These are phyloP conservation scores for Hansfordia pulvinata DNA, from an alignment of 2,329 filamentous ascomycete species.

Conservation along the genomic window DNA sequence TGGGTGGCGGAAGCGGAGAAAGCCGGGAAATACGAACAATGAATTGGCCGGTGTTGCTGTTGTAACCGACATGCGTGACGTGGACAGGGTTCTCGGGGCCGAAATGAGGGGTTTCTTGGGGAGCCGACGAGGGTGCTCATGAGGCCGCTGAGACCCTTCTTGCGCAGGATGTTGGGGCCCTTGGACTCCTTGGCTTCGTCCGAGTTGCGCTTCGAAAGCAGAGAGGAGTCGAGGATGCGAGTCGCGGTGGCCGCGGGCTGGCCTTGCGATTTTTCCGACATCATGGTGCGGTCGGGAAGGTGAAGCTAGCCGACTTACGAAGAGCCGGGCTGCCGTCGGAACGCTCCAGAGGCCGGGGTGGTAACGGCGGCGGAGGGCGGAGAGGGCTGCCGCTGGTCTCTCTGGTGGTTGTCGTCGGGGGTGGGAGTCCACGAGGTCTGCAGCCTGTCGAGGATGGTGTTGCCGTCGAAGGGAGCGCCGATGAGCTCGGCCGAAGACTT, in stretches of 20 bases:
- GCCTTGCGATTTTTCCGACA: conserved; percentile 26
- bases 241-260: too few relatives aligned
- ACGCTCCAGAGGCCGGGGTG: conserved; percentile 37
- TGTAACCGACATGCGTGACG: conserved; percentile 94
- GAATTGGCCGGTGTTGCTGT: conserved; percentile 91
- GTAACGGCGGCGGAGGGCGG: conserved; percentile 16
- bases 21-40: conserved; percentile 48
- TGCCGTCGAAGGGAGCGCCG: conserved; percentile 52
- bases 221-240: too few relatives aligned
- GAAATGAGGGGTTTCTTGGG: conserved; percentile 85
- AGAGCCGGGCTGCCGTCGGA: conserved; percentile 41
- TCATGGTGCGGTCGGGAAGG: conserved; percentile 26
- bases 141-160: conserved; percentile 82
- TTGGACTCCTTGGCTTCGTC: conserved; percentile 60
- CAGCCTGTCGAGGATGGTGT: conserved; percentile 45
- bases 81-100: conserved; percentile 97
- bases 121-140: conserved; percentile 75
- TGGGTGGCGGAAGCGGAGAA: conserved; percentile 7
- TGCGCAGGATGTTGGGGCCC: conserved; percentile 46
- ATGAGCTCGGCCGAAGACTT: conserved; percentile 44
- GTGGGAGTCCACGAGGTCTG: conserved; percentile 33
- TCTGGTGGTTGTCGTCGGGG: conserved; percentile 4
- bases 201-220: conserved; percentile 67
- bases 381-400: conserved; percentile 16
- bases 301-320: conserved; percentile 54